phyloP scores from a whole-genome alignment of 2,329 filamentous ascomycete species.

The Phoma sp. region DNA sequence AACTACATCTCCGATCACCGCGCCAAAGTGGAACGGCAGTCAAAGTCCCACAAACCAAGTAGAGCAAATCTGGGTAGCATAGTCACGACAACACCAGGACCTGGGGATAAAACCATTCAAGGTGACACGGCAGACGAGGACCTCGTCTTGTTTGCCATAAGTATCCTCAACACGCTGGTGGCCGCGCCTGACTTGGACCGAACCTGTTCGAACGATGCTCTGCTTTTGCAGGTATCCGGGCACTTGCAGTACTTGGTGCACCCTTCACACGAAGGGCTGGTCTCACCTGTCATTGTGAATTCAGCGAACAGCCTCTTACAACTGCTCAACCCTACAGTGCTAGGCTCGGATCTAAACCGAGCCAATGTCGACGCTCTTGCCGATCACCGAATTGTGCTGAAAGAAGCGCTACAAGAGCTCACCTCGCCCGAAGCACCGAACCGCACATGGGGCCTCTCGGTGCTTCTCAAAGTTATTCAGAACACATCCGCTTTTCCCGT shows the following conservation, averaged over 20 bases:
- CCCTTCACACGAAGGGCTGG: slow-evolving; percentile 3
- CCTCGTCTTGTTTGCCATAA: slow-evolving; percentile 50
- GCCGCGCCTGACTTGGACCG: slow-evolving; percentile 43
- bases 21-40: slow-evolving; percentile 49
- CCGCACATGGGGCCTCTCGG: slow-evolving; percentile 45
- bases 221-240: slow-evolving; percentile 16
- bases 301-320: slow-evolving; percentile 54
- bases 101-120: background rate
- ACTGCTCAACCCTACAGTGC: slow-evolving; percentile 59
- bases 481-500: slow-evolving; percentile 58
- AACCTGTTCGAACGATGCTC: slow-evolving; percentile 28
- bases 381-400: slow-evolving; percentile 45
- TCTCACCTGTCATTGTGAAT: slow-evolving; percentile 31
- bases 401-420: slow-evolving; percentile 34
- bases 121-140: slow-evolving; percentile 42
- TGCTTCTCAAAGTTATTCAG: slow-evolving; percentile 57
- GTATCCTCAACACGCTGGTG: slow-evolving; percentile 48
- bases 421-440: slow-evolving; percentile 46
- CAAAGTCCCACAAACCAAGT: slow-evolving; percentile 27
- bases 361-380: slow-evolving; percentile 54
- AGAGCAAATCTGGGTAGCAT: slow-evolving; percentile 37
- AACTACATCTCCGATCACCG: slow-evolving; percentile 51
- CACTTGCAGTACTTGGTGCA: slow-evolving; percentile 36
- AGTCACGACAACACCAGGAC: slow-evolving; percentile 6
- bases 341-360: slow-evolving; percentile 37